Conservation (phyloP, 805 yeast genomes). For the Ogataea ganodermae region DNA sequence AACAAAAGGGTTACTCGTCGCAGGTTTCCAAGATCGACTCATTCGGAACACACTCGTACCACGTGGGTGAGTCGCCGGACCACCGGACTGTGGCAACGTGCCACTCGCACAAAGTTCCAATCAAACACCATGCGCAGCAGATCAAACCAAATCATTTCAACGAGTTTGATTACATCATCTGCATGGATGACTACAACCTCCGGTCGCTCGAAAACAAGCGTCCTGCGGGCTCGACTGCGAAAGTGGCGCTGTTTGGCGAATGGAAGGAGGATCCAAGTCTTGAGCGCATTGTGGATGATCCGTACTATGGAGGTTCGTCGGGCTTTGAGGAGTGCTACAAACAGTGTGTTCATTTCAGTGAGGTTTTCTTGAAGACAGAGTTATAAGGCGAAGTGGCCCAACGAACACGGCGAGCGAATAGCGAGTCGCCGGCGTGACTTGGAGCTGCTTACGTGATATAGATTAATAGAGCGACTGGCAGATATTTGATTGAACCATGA, state of each 20-base stretch:
- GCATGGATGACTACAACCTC: conserved; percentile 68
- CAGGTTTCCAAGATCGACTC: conserved; percentile 70
- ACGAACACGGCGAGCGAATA: neutral
- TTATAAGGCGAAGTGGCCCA: too few species aligned
- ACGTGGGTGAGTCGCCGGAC: conserved; percentile 83
- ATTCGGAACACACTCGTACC: conserved; percentile 87
- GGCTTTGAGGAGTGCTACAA: conserved; percentile 81
- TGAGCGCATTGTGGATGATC: conserved; percentile 74
- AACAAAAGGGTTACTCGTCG: conserved; percentile 45
- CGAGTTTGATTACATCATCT: conserved; percentile 66
- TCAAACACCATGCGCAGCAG: conserved; percentile 75
- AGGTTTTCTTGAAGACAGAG: conserved; percentile 63
- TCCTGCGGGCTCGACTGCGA: conserved; percentile 52
- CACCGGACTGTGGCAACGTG: conserved; percentile 70
- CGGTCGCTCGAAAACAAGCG: conserved; percentile 50
- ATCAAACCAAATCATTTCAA: conserved; percentile 51
- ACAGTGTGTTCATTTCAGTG: conserved; percentile 75
- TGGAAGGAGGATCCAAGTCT: conserved; percentile 60
- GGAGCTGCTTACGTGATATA: neutral
- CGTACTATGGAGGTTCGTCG: conserved; percentile 84
- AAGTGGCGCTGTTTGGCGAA: conserved; percentile 74
- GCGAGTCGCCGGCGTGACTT: neutral
- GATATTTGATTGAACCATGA: neutral
- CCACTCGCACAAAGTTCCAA: conserved; percentile 67
- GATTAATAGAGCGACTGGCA: neutral